Evolutionary conservation across 1,139 yeast genomes (phyloP).

Genomic region (Debaryomyces subglobosus): DNA sequence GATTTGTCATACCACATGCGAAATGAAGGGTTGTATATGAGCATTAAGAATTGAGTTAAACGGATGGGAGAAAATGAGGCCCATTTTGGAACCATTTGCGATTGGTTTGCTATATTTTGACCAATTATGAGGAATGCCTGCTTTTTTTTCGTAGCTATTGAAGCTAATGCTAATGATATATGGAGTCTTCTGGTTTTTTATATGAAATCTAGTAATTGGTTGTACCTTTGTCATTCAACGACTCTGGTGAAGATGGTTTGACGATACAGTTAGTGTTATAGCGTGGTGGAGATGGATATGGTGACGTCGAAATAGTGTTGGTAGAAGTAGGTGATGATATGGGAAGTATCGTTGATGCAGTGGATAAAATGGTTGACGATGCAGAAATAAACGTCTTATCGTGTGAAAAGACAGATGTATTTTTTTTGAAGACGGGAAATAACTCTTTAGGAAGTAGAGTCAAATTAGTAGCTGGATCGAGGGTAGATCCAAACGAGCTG

Average conservation of each 20-base stretch:
- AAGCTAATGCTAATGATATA: not conserved
- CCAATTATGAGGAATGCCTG: not conserved
- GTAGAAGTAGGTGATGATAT: constrained; percentile 11
- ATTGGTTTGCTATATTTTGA: not conserved
- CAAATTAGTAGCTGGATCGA: not conserved
- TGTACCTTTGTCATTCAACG: not conserved
- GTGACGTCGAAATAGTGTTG: constrained; percentile 21
- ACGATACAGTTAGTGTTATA: not conserved
- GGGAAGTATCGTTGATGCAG: constrained; percentile 6
- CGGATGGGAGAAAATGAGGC: not conserved
- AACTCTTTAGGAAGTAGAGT: not conserved
- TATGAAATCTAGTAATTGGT: not conserved
- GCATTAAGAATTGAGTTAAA: not conserved
- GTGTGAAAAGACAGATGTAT: not conserved
- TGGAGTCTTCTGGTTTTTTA: not conserved
- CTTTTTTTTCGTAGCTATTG: not conserved
- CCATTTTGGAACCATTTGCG: not conserved
- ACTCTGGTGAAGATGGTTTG: constrained; percentile 1
- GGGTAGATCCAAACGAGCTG: not conserved
- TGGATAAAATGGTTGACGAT: constrained; percentile 17
- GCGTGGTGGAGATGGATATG: constrained; percentile 13
- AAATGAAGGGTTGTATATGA: not conserved
- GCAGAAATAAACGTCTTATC: constrained; percentile 10
- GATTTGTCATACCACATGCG: not conserved
- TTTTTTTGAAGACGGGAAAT: not conserved